A percentile compares a stretch with the other conserved stretches of the same genome.
Evolutionary conservation across 345 rosid genomes (phyloP).

Genomic region (Eucalyptus albens): DNA sequence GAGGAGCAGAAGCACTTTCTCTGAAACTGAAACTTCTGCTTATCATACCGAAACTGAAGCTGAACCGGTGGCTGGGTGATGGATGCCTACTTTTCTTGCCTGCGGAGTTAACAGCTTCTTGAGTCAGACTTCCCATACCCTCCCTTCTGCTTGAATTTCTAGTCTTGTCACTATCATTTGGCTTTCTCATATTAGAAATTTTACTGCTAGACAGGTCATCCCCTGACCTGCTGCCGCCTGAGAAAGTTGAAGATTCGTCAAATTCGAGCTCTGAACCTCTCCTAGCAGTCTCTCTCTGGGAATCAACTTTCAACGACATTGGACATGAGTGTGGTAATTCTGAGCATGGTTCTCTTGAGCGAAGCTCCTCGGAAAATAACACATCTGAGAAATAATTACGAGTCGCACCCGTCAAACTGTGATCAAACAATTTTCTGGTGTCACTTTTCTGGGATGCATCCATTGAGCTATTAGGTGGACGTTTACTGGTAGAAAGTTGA

Average conservation of each 20-base stretch:
- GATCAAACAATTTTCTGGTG: conserved; percentile 1
- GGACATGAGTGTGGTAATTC: conserved; percentile 44
- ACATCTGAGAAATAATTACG: conserved; percentile 10
- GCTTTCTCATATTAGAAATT: conserved; percentile 1
- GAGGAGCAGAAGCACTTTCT: conserved; percentile 42
- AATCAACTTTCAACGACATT: conserved; percentile 21
- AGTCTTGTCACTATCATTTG: not conserved
- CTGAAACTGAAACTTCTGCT: conserved; percentile 69
- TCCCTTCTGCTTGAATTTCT: conserved; percentile 13
- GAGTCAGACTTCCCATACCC: conserved; percentile 21
- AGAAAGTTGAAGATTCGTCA: not conserved
- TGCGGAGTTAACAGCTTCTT: conserved; percentile 19
- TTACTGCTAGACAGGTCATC: not conserved
- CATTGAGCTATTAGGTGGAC: conserved; percentile 1
- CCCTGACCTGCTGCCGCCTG: not conserved
- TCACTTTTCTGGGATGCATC: conserved; percentile 1
- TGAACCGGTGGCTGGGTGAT: conserved; percentile 60
- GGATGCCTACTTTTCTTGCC: conserved; percentile 28
- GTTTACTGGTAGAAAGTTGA: conserved; percentile 31
- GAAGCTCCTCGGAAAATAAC: conserved; percentile 3
- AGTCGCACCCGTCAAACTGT: conserved; percentile 4
- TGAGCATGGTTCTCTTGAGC: conserved; percentile 7
- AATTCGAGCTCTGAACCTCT: conserved; percentile 10
- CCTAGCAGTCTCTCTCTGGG: not conserved
- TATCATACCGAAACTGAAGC: conserved; percentile 68